Evolutionary conservation across 1,284 basidiomycete genomes (phyloP).

Genomic region (Peniophora sp.): DNA sequence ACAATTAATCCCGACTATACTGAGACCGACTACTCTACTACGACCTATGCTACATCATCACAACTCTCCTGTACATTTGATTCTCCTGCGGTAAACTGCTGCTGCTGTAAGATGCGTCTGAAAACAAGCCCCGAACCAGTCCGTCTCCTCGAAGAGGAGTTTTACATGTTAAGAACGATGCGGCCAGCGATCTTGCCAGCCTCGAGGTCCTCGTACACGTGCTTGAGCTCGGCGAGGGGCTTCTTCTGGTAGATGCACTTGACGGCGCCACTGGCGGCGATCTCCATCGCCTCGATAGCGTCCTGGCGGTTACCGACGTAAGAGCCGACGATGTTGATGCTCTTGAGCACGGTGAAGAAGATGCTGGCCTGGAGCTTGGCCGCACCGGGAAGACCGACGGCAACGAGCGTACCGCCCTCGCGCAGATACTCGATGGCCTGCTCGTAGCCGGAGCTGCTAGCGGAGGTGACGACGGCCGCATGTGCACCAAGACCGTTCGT

Average conservation of each 20-base stretch:
- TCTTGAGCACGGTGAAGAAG: constrained; percentile 62
- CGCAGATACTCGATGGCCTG: constrained; percentile 69
- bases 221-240: constrained; percentile 43
- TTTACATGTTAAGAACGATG: constrained; percentile 36
- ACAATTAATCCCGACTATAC: too few species aligned
- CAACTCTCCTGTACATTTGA: too few species aligned
- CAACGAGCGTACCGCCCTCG: constrained; percentile 43
- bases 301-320: constrained; percentile 75
- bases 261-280: constrained; percentile 64
- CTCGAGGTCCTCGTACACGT: constrained; percentile 48
- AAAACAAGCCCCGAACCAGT: too few species aligned
- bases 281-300: constrained; percentile 61
- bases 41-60: too few species aligned
- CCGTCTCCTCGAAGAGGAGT: too few species aligned
- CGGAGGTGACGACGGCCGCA: constrained; percentile 62
- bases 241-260: constrained; percentile 45
- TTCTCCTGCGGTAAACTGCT: too few species aligned
- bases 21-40: too few species aligned
- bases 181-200: constrained; percentile 50
- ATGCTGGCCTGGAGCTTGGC: constrained; percentile 58
- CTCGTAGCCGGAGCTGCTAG: constrained; percentile 44
- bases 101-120: too few species aligned
- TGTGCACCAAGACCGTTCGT: constrained; percentile 74
- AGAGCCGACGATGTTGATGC: constrained; percentile 58
- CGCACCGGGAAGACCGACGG: constrained; percentile 60